A percentile compares a stretch with the other conserved stretches of the same genome.
Conservation (phyloP, 2,329 filamentous ascomycete genomes). For the Aspergillus flavus region DNA sequence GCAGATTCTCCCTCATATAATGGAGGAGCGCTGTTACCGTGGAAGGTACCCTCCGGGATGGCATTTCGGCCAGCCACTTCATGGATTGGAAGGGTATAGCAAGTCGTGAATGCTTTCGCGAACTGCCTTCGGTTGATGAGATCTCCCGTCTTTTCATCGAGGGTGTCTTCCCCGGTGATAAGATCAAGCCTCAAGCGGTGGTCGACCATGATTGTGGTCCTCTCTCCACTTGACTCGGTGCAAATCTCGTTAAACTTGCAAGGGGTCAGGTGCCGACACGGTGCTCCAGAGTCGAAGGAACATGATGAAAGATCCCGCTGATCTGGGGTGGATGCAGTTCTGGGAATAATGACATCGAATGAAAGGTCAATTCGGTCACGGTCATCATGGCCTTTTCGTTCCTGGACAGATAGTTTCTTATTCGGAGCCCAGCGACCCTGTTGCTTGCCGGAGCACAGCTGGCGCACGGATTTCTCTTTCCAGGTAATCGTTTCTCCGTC, state of each 20-base stretch:
- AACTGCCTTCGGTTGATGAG: background rate
- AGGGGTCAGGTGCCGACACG: background rate
- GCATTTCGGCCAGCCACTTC: background rate
- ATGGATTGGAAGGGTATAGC: background rate
- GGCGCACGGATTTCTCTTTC: background rate
- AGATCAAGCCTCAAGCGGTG: background rate
- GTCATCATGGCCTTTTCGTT: background rate
- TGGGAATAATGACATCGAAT: background rate
- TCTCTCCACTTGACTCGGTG: background rate
- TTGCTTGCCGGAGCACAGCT: background rate
- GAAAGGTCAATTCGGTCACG: background rate
- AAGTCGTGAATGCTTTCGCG: background rate
- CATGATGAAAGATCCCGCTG: background rate
- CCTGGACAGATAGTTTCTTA: background rate
- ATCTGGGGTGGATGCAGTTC: background rate
- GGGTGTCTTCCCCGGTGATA: background rate
- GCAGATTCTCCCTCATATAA: background rate
- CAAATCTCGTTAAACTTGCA: background rate
- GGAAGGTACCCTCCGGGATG: background rate
- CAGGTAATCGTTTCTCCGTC: background rate
- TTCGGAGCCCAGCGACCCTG: background rate
- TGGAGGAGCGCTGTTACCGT: background rate
- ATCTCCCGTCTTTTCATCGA: background rate
- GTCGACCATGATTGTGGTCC: background rate
- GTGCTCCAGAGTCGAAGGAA: background rate